These are phyloP conservation scores for Mortierella sp. DNA, from an alignment of 371 early-diverging fungal genomes.

Conservation along the genomic window DNA sequence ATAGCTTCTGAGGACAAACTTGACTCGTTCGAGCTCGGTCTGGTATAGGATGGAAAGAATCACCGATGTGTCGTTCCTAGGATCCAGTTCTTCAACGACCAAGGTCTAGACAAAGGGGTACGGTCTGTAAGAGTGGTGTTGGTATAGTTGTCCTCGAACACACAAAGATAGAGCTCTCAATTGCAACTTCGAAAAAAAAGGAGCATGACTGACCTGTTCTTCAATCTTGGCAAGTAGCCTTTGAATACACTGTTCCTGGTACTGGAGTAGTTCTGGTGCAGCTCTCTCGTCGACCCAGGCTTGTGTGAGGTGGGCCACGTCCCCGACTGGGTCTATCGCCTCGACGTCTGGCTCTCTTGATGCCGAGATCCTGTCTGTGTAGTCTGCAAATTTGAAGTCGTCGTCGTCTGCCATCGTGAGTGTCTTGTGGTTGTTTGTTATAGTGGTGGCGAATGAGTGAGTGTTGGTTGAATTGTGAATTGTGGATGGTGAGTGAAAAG, in stretches of 20 bases:
- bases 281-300: conserved; percentile 87
- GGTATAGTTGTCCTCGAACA: not conserved
- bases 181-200: not conserved
- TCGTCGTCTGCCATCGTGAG: conserved; percentile 24
- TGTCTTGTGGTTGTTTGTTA: not conserved
- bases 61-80: conserved; percentile 39
- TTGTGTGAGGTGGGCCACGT: conserved; percentile 68
- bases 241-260: conserved; percentile 67
- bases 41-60: conserved; percentile 77
- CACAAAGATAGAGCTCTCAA: not conserved
- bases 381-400: conserved; percentile 17
- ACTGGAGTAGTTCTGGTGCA: conserved; percentile 82
- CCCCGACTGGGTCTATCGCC: conserved; percentile 57
- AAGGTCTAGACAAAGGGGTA: conserved; percentile 9
- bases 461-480: not conserved
- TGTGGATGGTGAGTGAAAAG: not conserved
- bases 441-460: not conserved
- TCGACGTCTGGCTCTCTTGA: conserved; percentile 21
- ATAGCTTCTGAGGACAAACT: conserved; percentile 83
- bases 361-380: conserved; percentile 20
- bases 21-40: conserved; percentile 88
- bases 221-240: conserved; percentile 74
- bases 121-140: not conserved
- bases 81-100: conserved; percentile 45
- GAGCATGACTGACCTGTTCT: conserved; percentile 63